Evolutionary conservation across 2,329 filamentous ascomycete species (phyloP), one percentile per base, ranked within the genome.

Genomic region (Neocatenulostroma microsporum): DNA sequence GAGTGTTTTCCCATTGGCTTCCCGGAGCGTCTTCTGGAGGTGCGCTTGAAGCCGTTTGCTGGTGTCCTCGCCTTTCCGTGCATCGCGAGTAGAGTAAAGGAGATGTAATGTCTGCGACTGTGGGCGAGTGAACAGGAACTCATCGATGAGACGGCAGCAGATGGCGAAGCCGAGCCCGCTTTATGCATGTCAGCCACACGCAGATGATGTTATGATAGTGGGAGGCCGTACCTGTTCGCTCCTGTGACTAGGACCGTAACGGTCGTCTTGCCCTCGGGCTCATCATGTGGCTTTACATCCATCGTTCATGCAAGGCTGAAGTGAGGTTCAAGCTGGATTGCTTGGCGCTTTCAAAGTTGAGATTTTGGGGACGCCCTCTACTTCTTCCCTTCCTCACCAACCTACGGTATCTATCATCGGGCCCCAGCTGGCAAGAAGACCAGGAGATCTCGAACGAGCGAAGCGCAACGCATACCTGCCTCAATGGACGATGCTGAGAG

Each of bases 111-210:
- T 77, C 39, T 84, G 73, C 20, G 70, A 68, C 32, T 76, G 68
- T 20, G 82, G 75, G 23, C 77, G 78, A 10, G 76, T 76, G 41
- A 70, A 66, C 41, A 94, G 76, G 67, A 94, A 95, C 53, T 94
- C 84, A 66, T 94, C 85, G 50, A 94, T 89, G 39, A 94, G 72
- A 42, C 86, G 84, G 55, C 83, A 78, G 58, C 83, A 84, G 49
- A 84, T 87, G 37, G 82, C 80, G 51, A 89, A 82, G 29, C 89
- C 89, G 29, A 95, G 78, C 42, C 89, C 89, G 58, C 89, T 95
- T 60, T 4, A 24, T 15, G 17, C 7, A 10, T 25, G 25, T 20
- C 10, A 31, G 34, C 11, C 18, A n/a, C n/a, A n/a, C n/a, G 11
- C 13, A 27, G 29, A 37, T 29, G 19, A 21, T n/a, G 30, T 27